Conservation (phyloP, 2,329 filamentous ascomycete species). For the Pyrenophora teres region DNA sequence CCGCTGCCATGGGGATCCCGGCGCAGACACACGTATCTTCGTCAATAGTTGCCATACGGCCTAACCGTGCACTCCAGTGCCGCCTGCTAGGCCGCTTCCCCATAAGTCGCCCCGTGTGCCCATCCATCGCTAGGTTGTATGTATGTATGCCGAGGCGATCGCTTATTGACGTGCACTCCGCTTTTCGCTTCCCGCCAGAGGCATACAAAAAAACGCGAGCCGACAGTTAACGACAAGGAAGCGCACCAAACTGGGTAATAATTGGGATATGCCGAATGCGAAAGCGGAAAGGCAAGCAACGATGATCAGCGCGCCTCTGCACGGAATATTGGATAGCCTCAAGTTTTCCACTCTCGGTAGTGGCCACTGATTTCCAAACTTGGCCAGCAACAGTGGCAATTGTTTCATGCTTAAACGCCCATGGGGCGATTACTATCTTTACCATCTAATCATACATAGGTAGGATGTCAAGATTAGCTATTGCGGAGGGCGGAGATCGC, state of each 20-base stretch:
- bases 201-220: not conserved
- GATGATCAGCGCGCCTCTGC: conserved; percentile 8
- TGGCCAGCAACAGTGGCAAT: no score
- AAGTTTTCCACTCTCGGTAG: not conserved
- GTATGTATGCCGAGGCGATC: not conserved
- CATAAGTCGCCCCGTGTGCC: not conserved
- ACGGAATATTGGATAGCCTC: conserved; percentile 7
- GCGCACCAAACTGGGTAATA: not conserved
- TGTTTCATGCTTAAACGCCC: not conserved
- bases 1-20: conserved; percentile 2
- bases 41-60: conserved; percentile 1
- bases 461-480: not conserved
- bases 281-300: conserved; percentile 2
- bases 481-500: not conserved
- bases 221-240: not conserved
- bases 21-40: conserved; percentile 1
- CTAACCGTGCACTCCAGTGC: conserved; percentile 1
- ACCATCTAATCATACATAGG: not conserved
- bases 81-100: conserved; percentile 2
- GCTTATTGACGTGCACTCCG: conserved; percentile 5
- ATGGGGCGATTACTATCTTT: conserved; percentile 11
- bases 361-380: conserved; percentile 9
- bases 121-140: conserved; percentile 1
- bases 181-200: not conserved
- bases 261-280: conserved; percentile 9